A percentile compares a stretch with the other conserved stretches of the same genome.
These are phyloP conservation scores for Phytophthora podocarpi DNA, from an alignment of 352 stramenopile species.

Conservation along the genomic window DNA sequence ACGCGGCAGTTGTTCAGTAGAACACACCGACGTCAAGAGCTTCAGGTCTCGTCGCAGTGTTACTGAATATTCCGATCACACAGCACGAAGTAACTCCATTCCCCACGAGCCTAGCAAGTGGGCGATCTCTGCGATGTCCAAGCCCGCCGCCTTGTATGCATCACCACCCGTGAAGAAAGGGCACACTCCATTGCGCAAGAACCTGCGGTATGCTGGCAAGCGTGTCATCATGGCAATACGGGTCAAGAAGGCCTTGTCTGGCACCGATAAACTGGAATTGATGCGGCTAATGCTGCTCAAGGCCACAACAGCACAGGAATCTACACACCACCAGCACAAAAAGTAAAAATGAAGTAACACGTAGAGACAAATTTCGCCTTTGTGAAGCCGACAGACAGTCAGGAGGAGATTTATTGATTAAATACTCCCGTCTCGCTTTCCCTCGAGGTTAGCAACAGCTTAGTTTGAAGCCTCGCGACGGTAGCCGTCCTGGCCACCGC, in stretches of 20 bases:
- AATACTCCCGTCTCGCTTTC: constrained; percentile 62
- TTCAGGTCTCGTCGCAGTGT: constrained; percentile 29
- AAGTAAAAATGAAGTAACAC: constrained; percentile 3
- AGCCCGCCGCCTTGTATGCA: not conserved
- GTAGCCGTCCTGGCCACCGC: constrained; percentile 87
- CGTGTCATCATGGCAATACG: constrained; percentile 73
- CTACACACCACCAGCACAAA: too few species aligned
- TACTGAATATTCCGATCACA: constrained; percentile 13
- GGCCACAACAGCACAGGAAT: too few species aligned
- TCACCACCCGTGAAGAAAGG: not conserved
- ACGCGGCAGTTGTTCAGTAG: not conserved
- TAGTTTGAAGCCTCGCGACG: constrained; percentile 88
- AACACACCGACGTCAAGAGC: constrained; percentile 23
- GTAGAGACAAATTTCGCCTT: constrained; percentile 21
- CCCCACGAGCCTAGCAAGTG: constrained; percentile 13
- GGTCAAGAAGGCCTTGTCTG: constrained; percentile 50
- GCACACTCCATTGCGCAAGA: constrained; percentile 24
- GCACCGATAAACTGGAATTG: constrained; percentile 59
- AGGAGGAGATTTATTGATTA: constrained; percentile 75
- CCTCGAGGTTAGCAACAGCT: constrained; percentile 37
- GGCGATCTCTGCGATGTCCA: constrained; percentile 7
- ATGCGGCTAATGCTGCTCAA: constrained; percentile 67
- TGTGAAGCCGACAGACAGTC: constrained; percentile 65
- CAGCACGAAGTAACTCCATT: constrained; percentile 6
- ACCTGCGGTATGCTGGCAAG: constrained; percentile 61